phyloP scores from a whole-genome alignment of 2,329 filamentous ascomycete genomes.

The Colletotrichum tanaceti region DNA sequence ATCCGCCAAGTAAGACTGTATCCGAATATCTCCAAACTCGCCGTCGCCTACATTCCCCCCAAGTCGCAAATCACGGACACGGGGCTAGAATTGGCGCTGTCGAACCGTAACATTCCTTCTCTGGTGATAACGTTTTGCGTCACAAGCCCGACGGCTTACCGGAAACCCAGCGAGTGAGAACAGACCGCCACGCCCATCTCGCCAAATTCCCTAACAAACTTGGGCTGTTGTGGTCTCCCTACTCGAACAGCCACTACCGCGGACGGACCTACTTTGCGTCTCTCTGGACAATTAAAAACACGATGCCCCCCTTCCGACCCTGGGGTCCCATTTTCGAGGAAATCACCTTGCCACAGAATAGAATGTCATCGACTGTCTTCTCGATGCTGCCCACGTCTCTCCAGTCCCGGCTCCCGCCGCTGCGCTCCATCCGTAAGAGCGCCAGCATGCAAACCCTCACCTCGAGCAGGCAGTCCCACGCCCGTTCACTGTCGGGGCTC shows the following conservation, averaged over 20 bases:
- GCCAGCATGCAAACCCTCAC: conserved; percentile 48
- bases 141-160: conserved; percentile 15
- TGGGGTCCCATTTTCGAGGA: conserved; percentile 45
- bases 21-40: conserved; percentile 1
- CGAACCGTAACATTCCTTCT: conserved; percentile 27
- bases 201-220: conserved; percentile 24
- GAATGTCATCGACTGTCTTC: conserved; percentile 61
- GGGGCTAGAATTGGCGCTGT: conserved; percentile 25
- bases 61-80: conserved; percentile 3
- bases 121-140: conserved; percentile 9
- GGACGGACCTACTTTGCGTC: conserved; percentile 15
- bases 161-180: conserved; percentile 7
- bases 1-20: conserved; percentile 1
- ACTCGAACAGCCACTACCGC: conserved; percentile 4
- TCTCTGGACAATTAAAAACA: conserved; percentile 23
- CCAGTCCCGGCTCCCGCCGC: conserved; percentile 61
- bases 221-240: conserved; percentile 28
- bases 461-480: conserved; percentile 30
- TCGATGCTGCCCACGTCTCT: conserved; percentile 65
- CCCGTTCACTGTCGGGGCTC: conserved; percentile 35
- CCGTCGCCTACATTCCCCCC: conserved; percentile 31
- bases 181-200: conserved; percentile 29
- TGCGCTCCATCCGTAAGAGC: conserved; percentile 61
- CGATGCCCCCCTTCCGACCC: conserved; percentile 39
- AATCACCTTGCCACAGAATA: conserved; percentile 48